These are phyloP conservation scores for Singerocomus inundabilis DNA, from an alignment of 1,284 basidiomycete genomes.

Conservation along the genomic window DNA sequence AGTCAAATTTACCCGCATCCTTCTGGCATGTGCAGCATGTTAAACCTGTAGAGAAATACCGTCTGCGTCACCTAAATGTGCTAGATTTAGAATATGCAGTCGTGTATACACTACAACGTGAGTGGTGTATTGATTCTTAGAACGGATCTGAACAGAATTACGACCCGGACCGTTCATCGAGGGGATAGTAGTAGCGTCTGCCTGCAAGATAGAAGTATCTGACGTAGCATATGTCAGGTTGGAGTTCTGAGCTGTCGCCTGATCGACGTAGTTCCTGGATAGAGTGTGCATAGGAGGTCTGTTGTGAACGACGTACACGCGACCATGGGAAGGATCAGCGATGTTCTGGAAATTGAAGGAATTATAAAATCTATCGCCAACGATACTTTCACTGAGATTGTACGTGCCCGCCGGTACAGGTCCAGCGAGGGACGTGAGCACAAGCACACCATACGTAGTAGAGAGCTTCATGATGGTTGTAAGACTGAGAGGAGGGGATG, in stretches of 20 bases:
- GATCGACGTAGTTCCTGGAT: slow-evolving; percentile 52
- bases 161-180: slow-evolving; percentile 49
- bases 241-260: slow-evolving; percentile 41
- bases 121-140: slow-evolving; percentile 50
- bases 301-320: slow-evolving; percentile 38
- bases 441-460: neutral
- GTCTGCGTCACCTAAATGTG: neutral
- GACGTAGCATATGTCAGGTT: slow-evolving; percentile 49
- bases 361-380: slow-evolving; percentile 43
- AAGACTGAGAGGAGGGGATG: neutral
- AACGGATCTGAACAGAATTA: slow-evolving; percentile 56
- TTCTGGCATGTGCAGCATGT: slow-evolving; percentile 50
- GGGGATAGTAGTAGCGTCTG: slow-evolving; percentile 49
- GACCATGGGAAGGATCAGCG: slow-evolving; percentile 47
- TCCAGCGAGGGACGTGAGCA: slow-evolving; percentile 15
- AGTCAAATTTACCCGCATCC: slow-evolving; percentile 57
- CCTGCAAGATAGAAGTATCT: slow-evolving; percentile 51
- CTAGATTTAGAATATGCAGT: neutral
- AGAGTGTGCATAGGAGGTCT: neutral
- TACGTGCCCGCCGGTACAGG: slow-evolving; percentile 37
- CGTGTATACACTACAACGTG: slow-evolving; percentile 55
- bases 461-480: slow-evolving; percentile 18
- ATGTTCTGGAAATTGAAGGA: slow-evolving; percentile 46
- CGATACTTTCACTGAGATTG: slow-evolving; percentile 36
- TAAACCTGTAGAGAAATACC: slow-evolving; percentile 32